These are phyloP conservation scores for Cucurbita ficifolia DNA, from an alignment of 306 rosid genomes.

Conservation along the genomic window DNA sequence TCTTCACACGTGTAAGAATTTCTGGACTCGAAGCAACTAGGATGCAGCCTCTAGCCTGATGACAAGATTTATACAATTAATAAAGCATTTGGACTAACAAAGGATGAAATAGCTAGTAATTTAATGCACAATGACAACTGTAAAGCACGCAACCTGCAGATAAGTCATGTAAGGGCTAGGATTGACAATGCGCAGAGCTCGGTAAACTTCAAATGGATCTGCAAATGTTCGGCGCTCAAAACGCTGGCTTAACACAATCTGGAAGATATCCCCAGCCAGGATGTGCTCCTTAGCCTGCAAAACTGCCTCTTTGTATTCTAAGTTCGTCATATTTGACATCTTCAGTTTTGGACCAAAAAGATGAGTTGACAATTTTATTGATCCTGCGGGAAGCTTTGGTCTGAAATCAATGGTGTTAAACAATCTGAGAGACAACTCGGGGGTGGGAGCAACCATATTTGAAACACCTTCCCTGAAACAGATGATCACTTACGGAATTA, in stretches of 20 bases:
- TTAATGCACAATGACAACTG: not conserved
- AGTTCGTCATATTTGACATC: constrained; percentile 60
- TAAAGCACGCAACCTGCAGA: constrained; percentile 41
- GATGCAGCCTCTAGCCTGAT: constrained; percentile 88
- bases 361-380: constrained; percentile 41
- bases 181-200: constrained; percentile 86
- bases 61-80: constrained; percentile 4
- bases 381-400: constrained; percentile 87
- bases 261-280: constrained; percentile 90
- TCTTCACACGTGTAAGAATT: constrained; percentile 82
- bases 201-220: constrained; percentile 92
- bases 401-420: constrained; percentile 10
- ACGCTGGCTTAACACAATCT: constrained; percentile 86
- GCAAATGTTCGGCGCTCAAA: constrained; percentile 92
- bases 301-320: constrained; percentile 73
- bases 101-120: not conserved
- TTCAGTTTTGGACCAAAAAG: constrained; percentile 67
- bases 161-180: constrained; percentile 98
- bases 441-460: not conserved
- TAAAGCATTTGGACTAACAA: not conserved
- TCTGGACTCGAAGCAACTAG: constrained; percentile 99
- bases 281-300: constrained; percentile 88
- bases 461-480: not conserved
- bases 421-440: not conserved
- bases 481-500: constrained; percentile 48